Conservation (phyloP, 129 eudicot species). For the Ambrosia trifida region DNA sequence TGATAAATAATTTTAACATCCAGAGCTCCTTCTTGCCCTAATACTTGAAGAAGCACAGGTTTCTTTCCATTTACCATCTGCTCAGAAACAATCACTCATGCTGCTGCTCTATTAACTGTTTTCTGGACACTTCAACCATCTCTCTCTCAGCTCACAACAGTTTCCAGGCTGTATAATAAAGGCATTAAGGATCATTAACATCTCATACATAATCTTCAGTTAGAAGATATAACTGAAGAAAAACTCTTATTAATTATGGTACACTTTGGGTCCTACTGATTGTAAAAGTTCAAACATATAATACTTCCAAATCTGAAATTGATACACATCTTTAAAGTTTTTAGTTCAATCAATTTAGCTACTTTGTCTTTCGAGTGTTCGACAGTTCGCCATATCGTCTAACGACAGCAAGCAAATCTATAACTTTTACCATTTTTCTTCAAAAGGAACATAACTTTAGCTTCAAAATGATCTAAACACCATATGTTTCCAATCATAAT, state of each 20-base stretch:
- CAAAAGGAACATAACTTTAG: not conserved
- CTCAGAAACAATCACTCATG: slow-evolving; percentile 25
- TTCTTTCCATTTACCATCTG: slow-evolving; percentile 25
- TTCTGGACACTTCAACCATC: slow-evolving; percentile 17
- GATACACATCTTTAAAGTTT: not conserved
- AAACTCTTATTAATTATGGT: not conserved
- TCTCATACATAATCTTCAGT: not conserved
- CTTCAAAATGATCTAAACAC: not conserved
- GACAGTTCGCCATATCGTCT: not conserved
- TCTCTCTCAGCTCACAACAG: slow-evolving; percentile 23
- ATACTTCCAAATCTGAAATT: not conserved
- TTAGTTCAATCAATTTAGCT: not conserved
- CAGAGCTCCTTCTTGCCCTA: slow-evolving; percentile 36
- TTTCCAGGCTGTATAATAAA: slow-evolving; percentile 38
- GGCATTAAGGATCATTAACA: not conserved
- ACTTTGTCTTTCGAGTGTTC: not conserved
- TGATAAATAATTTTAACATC: slow-evolving; percentile 29
- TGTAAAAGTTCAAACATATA: not conserved
- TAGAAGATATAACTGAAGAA: not conserved
- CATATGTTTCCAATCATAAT: not conserved
- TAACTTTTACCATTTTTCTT: no score
- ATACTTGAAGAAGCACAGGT: slow-evolving; percentile 39
- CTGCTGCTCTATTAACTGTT: slow-evolving; percentile 8
- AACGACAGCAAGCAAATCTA: not conserved
- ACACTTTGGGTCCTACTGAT: not conserved